Evolutionary conservation across 1,139 yeast species (phyloP).

Genomic region (Protomyces pachydermus): DNA sequence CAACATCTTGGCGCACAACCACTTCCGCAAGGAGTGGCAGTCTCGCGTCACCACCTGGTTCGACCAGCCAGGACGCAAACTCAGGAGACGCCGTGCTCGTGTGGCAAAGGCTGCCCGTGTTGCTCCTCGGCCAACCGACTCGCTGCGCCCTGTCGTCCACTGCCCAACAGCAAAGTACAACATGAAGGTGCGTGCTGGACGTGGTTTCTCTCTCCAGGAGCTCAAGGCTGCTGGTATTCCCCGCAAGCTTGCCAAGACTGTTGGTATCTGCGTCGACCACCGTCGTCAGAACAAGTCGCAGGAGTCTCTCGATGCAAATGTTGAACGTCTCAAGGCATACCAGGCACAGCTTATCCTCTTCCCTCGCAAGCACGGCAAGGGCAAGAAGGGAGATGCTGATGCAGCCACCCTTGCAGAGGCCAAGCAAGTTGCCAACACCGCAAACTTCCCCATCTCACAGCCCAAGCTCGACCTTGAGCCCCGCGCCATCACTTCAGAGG

Average conservation of each 20-base stretch:
- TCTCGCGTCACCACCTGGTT: conserved; percentile 98
- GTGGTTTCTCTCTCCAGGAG: conserved; percentile 98
- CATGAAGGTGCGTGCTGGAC: conserved; percentile 99
- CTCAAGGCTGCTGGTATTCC: conserved; percentile 94
- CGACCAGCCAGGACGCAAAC: conserved; percentile 99
- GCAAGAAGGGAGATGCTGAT: conserved; percentile 49
- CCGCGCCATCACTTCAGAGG: conserved; percentile 89
- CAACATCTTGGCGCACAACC: conserved; percentile 52
- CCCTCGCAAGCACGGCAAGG: conserved; percentile 76
- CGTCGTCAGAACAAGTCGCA: conserved; percentile 98
- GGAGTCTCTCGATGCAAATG: conserved; percentile 92
- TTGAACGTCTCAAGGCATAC: conserved; percentile 95
- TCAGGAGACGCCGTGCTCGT: conserved; percentile 91
- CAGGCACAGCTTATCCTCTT: conserved; percentile 90
- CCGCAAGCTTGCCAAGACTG: conserved; percentile 93
- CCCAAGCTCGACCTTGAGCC: conserved; percentile 65
- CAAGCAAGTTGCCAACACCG: conserved; percentile 53
- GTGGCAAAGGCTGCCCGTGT: conserved; percentile 87
- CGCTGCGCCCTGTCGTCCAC: conserved; percentile 95
- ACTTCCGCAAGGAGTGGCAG: conserved; percentile 99
- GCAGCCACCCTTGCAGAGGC: conserved; percentile 69
- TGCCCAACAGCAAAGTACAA: conserved; percentile 98
- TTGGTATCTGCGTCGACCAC: conserved; percentile 99
- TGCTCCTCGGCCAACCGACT: conserved; percentile 97
- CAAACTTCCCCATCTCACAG: conserved; percentile 90